Percentiles rank a stretch among this genome's conserved stretches.
These are phyloP conservation scores for Rhodotorula sp. DNA, from an alignment of 1,284 basidiomycete species.

Conservation along the genomic window DNA sequence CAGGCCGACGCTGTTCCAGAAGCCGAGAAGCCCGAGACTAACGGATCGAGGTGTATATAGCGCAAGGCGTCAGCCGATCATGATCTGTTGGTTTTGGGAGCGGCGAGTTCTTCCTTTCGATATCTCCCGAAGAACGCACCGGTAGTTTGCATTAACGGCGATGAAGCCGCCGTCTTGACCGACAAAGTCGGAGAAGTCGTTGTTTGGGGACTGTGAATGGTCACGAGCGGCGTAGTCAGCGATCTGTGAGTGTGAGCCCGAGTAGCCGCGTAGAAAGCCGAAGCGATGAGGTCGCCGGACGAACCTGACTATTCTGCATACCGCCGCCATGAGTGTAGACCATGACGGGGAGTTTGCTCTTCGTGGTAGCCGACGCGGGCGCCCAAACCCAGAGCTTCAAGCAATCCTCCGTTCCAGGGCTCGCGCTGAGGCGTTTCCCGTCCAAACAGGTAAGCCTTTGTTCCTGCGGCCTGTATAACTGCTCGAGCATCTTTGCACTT, in stretches of 20 bases:
- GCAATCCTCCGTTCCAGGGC: constrained; percentile 36
- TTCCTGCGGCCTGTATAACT: too few species aligned
- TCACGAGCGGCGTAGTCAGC: neutral
- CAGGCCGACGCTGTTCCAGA: constrained; percentile 20
- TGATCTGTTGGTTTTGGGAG: neutral
- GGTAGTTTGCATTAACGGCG: constrained; percentile 37
- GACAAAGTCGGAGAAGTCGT: constrained; percentile 38
- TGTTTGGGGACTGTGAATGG: constrained; percentile 26
- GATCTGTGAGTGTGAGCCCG: too few species aligned
- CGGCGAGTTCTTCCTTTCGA: too few species aligned
- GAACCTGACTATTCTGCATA: constrained; percentile 21
- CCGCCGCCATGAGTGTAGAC: constrained; percentile 28
- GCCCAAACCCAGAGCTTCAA: constrained; percentile 39
- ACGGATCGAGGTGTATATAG: neutral
- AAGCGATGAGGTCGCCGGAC: neutral
- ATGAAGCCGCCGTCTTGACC: constrained; percentile 31
- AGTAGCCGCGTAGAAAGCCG: too few species aligned
- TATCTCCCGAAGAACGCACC: constrained; percentile 12
- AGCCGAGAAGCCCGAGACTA: constrained; percentile 13
- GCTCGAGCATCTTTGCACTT: too few species aligned
- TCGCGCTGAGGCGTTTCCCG: constrained; percentile 1
- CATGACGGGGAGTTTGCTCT: constrained; percentile 35
- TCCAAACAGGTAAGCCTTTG: too few species aligned
- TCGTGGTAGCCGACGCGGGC: constrained; percentile 28
- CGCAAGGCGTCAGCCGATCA: neutral